phyloP scores from a whole-genome alignment of 2,329 filamentous ascomycete species.

The Beauveria sp. region DNA sequence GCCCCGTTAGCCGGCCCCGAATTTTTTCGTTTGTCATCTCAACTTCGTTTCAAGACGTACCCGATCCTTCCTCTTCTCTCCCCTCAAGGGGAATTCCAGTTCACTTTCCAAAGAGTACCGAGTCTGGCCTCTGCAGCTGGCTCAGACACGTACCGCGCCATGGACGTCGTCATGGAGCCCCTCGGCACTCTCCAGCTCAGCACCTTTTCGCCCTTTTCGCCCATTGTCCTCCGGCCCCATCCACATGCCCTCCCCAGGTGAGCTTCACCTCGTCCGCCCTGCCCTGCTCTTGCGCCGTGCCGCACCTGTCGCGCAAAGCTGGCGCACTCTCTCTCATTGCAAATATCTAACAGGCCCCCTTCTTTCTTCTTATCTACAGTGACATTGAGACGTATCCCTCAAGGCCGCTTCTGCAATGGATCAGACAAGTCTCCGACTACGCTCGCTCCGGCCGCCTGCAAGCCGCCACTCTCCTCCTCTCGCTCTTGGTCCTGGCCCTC shows the following conservation, averaged over 20 bases:
- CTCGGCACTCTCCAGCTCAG: conserved; percentile 23
- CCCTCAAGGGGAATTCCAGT: too few relatives aligned
- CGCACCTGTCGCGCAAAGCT: neutral
- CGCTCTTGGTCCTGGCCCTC: conserved; percentile 27
- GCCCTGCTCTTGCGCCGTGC: neutral
- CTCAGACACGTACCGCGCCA: conserved; percentile 14
- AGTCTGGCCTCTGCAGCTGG: neutral
- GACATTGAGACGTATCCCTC: conserved; percentile 5
- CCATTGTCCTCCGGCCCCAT: conserved; percentile 14
- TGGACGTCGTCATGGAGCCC: conserved; percentile 26
- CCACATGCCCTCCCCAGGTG: conserved; percentile 9
- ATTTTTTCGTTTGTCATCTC: neutral
- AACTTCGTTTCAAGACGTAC: neutral
- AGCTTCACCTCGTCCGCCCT: neutral
- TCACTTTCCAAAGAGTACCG: neutral
- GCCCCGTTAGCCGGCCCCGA: neutral
- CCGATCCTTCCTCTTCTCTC: neutral
- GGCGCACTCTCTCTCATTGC: neutral
- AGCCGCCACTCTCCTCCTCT: conserved; percentile 28
- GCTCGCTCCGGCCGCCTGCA: conserved; percentile 36
- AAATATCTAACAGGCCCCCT: neutral
- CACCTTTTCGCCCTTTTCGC: conserved; percentile 17
- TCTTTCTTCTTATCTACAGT: neutral
- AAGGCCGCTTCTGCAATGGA: conserved; percentile 26
- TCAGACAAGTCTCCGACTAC: conserved; percentile 28